Conservation (phyloP, 116 monocot genomes). For the Papilionanthe hybrid region DNA sequence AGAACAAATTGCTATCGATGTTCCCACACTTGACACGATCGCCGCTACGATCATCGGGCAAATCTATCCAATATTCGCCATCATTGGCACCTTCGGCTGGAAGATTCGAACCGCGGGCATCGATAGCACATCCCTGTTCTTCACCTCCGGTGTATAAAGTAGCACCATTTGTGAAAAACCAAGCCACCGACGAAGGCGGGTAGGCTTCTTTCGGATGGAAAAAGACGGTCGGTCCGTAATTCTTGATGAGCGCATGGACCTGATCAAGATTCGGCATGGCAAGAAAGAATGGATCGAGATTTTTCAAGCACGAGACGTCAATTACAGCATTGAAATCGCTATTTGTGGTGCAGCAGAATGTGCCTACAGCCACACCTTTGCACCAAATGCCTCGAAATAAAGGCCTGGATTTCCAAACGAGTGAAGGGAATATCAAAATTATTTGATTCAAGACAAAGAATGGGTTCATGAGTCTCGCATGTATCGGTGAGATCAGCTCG, state of each 20-base stretch:
- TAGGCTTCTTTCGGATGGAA: conserved; percentile 80
- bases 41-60: conserved; percentile 43
- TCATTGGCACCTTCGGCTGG: conserved; percentile 72
- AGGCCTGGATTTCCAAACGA: conserved; percentile 62
- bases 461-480: conserved; percentile 44
- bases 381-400: conserved; percentile 55
- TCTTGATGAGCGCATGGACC: conserved; percentile 55
- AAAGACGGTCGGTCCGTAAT: conserved; percentile 83
- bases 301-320: conserved; percentile 59
- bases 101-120: conserved; percentile 58
- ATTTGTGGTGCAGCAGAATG: conserved; percentile 55
- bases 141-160: conserved; percentile 39
- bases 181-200: conserved; percentile 77
- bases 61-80: conserved; percentile 81
- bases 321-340: conserved; percentile 16
- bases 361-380: conserved; percentile 61
- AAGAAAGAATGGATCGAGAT: conserved; percentile 34
- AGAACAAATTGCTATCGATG: conserved; percentile 2
- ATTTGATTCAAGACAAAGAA: conserved; percentile 28
- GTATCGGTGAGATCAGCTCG: conserved; percentile 70
- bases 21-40: conserved; percentile 42
- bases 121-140: conserved; percentile 33
- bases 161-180: conserved; percentile 89
- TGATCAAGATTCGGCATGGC: conserved; percentile 87
- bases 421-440: conserved; percentile 19